Conservation (phyloP, 177 flowering plant species). For the Tripterygium wilfordii region DNA sequence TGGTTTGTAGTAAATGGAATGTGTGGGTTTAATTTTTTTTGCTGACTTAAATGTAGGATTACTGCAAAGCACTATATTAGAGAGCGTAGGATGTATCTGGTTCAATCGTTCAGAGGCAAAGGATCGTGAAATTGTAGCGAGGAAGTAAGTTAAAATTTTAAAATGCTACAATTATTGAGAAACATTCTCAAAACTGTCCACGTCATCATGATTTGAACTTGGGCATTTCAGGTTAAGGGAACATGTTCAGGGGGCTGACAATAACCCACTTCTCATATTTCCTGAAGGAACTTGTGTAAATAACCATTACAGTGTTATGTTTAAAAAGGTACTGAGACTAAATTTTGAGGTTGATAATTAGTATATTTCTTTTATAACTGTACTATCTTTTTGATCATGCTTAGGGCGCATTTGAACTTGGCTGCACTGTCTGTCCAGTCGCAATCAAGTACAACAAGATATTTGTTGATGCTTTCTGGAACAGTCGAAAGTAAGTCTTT, state of each 20-base stretch:
- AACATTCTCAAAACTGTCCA: background rate
- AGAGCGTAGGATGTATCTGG: conserved; percentile 96
- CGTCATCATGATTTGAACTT: conserved; percentile 1
- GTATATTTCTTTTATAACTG: background rate
- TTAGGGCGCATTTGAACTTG: conserved; percentile 96
- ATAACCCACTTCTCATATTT: conserved; percentile 95
- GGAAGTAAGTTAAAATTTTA: conserved; percentile 42
- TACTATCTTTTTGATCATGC: conserved; percentile 13
- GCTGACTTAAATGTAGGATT: conserved; percentile 51
- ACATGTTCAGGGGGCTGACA: conserved; percentile 72
- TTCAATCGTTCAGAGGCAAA: conserved; percentile 88
- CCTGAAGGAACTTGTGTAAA: conserved; percentile 99
- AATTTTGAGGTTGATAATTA: background rate
- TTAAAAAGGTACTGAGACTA: conserved; percentile 65
- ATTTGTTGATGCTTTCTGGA: conserved; percentile 99
- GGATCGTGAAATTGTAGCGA: conserved; percentile 89
- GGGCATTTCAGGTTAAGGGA: conserved; percentile 65
- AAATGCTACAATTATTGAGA: background rate
- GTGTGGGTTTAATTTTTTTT: background rate
- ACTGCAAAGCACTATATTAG: conserved; percentile 83
- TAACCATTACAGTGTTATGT: conserved; percentile 92
- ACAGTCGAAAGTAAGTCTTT: conserved; percentile 78
- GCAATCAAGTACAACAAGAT: conserved; percentile 98
- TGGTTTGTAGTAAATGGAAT: background rate
- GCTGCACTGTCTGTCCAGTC: conserved; percentile 90